Evolutionary conservation across 75 land plant species (phyloP).

Genomic region (Azolla pinnata): DNA sequence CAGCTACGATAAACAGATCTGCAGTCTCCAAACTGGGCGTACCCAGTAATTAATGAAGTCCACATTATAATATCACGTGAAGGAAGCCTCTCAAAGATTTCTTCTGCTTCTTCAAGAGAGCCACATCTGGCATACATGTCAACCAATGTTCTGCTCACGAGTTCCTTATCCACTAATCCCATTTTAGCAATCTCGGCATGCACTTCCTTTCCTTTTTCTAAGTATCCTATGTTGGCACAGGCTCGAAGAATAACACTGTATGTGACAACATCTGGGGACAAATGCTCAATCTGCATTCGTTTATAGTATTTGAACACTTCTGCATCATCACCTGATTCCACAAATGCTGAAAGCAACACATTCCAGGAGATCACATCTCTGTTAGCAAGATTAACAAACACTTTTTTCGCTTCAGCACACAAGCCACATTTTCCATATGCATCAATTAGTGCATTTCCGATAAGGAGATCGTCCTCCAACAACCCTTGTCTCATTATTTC

Average conservation of each 20-base stretch:
- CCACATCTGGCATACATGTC: conserved; percentile 36
- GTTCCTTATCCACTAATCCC: conserved; percentile 14
- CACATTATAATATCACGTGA: too few relatives aligned
- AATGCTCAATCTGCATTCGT: conserved; percentile 16
- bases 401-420: conserved; percentile 6
- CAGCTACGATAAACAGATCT: too few relatives aligned
- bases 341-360: conserved; percentile 12
- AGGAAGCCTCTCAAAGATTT: conserved; percentile 32
- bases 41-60: too few relatives aligned
- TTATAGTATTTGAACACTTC: conserved; percentile 9
- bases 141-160: conserved; percentile 22
- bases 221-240: conserved; percentile 4
- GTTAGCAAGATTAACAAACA: conserved; percentile 3
- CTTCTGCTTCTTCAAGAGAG: conserved; percentile 11
- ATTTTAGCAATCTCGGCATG: conserved; percentile 13
- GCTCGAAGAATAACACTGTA: conserved; percentile 22
- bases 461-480: conserved; percentile 14
- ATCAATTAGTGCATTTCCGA: conserved; percentile 28
- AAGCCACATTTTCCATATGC: conserved; percentile 18
- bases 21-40: too few relatives aligned
- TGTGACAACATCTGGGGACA: conserved; percentile 28
- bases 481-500: conserved; percentile 9
- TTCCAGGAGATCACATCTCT: conserved; percentile 13
- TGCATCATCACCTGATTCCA: conserved; percentile 1
- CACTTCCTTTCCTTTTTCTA: conserved; percentile 7